phyloP scores from a whole-genome alignment of 2,329 filamentous ascomycete genomes.

The Teratosphaeria gauchensis region DNA sequence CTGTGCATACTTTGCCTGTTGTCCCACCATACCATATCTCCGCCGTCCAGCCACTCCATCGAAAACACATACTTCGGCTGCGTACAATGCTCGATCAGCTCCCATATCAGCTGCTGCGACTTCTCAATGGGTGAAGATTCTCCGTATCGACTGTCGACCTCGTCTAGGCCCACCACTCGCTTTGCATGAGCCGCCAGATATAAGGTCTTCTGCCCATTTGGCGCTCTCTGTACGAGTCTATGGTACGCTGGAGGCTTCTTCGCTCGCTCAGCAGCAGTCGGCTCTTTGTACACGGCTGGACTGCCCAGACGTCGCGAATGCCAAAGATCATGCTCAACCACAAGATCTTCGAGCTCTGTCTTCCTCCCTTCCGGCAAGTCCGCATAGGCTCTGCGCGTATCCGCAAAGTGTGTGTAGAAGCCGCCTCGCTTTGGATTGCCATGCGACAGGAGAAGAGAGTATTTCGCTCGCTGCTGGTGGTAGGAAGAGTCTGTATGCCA shows the following conservation, averaged over 20 bases:
- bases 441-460: neutral
- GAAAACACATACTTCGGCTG: conserved; percentile 2
- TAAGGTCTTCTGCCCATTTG: neutral
- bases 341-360: neutral
- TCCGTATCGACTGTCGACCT: neutral
- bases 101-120: conserved; percentile 2
- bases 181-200: conserved; percentile 1
- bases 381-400: conserved; percentile 1
- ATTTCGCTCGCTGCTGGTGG: neutral
- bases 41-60: conserved; percentile 3
- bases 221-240: neutral
- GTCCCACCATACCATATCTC: conserved; percentile 3
- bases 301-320: conserved; percentile 1
- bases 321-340: conserved; percentile 1
- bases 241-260: conserved; percentile 1
- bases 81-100: conserved; percentile 3
- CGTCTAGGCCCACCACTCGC: neutral
- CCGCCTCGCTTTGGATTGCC: neutral
- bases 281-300: neutral
- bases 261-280: neutral
- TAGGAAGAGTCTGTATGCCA: conserved; percentile 1
- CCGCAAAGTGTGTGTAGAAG: conserved; percentile 2
- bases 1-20: conserved; percentile 2
- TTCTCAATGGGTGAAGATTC: neutral
- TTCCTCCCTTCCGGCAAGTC: neutral